Percentiles rank a stretch among this genome's conserved stretches.
Evolutionary conservation across 2,329 filamentous ascomycete species (phyloP).

Genomic region (Ceratocystis variospora): DNA sequence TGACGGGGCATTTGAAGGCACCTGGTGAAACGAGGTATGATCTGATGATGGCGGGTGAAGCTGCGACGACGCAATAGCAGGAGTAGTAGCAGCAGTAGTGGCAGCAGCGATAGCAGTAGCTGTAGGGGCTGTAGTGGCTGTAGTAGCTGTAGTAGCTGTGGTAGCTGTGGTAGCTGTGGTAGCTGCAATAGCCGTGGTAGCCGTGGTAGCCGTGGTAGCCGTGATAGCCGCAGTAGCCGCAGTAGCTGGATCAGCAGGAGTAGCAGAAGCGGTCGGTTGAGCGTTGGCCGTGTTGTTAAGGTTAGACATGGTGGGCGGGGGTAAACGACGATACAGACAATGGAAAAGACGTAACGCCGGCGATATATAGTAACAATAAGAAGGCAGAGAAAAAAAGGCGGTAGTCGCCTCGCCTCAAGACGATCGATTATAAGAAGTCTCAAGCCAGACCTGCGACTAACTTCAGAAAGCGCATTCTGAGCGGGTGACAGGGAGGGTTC

Average conservation of each 20-base stretch:
- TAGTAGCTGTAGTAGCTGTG: no score
- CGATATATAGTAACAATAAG: neutral
- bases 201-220: no score
- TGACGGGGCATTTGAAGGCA: slow-evolving; percentile 34
- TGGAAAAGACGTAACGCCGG: neutral
- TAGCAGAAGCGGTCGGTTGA: neutral
- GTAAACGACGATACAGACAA: neutral
- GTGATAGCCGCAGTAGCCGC: no score
- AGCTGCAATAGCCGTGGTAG: no score
- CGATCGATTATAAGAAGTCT: neutral
- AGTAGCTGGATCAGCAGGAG: neutral
- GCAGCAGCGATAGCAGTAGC: no score
- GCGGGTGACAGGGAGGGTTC: neutral
- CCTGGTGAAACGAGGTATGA: slow-evolving; percentile 26
- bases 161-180: no score
- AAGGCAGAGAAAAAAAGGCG: neutral
- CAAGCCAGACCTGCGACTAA: slow-evolving; percentile 1
- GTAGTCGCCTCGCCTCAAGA: neutral
- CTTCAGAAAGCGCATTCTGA: slow-evolving; percentile 3
- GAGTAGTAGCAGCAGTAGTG: neutral
- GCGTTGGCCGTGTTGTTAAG: neutral
- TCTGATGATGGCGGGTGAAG: slow-evolving; percentile 21
- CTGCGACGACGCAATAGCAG: neutral
- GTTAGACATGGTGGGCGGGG: neutral
- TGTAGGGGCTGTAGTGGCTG: no score